Evolutionary conservation across 768 basidiomycete species (phyloP).

Genomic region (Podaxis pistillaris): DNA sequence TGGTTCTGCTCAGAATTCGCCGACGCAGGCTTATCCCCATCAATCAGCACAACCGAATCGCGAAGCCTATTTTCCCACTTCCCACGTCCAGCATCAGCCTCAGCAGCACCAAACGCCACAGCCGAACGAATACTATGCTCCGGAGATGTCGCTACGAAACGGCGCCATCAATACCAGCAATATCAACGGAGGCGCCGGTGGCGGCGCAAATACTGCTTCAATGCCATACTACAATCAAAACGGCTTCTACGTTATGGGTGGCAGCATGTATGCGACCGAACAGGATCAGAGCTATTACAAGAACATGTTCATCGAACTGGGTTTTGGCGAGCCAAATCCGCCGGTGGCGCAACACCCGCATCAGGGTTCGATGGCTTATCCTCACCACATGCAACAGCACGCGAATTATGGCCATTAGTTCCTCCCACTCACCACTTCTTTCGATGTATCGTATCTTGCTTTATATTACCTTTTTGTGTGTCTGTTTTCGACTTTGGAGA

Average conservation of each 20-base stretch:
- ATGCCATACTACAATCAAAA: conserved; percentile 17
- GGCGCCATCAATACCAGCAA: background rate
- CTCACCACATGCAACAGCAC: conserved; percentile 26
- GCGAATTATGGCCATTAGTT: conserved; percentile 11
- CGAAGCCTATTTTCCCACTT: conserved; percentile 40
- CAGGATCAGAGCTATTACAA: conserved; percentile 72
- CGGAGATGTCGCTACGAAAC: conserved; percentile 13
- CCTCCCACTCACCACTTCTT: background rate
- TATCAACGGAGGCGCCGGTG: background rate
- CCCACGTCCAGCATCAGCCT: conserved; percentile 38
- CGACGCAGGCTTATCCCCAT: conserved; percentile 34
- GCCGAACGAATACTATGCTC: conserved; percentile 21
- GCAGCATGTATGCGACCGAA: conserved; percentile 45
- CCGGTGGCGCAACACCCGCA: conserved; percentile 18
- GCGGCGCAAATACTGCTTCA: conserved; percentile 13
- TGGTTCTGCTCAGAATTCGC: conserved; percentile 25
- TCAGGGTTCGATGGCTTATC: conserved; percentile 28
- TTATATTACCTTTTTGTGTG: background rate
- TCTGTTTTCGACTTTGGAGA: background rate
- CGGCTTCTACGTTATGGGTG: conserved; percentile 30
- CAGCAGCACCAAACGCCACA: conserved; percentile 28
- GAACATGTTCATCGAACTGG: conserved; percentile 73
- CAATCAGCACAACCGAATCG: conserved; percentile 27
- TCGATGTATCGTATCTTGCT: background rate
- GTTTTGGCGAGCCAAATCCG: conserved; percentile 47